Evolutionary conservation across 2,329 filamentous ascomycete genomes (phyloP), one percentile per base, ranked within the genome.

Genomic region (Coniochaeta sp.): DNA sequence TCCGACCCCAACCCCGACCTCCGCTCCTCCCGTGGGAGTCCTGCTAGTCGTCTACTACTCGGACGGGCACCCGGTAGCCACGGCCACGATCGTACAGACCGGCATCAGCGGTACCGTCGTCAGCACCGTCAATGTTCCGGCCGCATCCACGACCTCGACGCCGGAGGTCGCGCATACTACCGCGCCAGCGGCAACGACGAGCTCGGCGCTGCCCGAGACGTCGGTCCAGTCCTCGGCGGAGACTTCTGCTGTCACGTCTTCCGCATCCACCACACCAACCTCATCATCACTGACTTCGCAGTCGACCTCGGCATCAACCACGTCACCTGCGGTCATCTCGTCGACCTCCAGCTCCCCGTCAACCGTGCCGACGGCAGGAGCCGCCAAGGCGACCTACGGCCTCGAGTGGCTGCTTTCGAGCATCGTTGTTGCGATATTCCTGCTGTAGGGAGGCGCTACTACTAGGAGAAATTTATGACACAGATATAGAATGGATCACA

Each of bases 21-120:
- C 60, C 16, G 50, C 57, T 16, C 44, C 30, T 3, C 38, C 40
- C 9, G 60, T 60, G 3, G 56, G 54, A 3, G 44, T 58, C 4
- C 47, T 64, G 0, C n/a, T 64, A 55, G 54, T 64, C n/a, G 50
- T 63, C 26, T 59, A 50, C 12, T 60, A 62, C 47, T 38, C 57
- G 19, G 57, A 61, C 28, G 64, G 62, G 4, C 61, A 56, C 16
- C 22, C 62, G 7, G 34, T 65, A 19, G 59, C 61, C 14, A 62
- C 60, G 4, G 57, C 58, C 3, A 59, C 60, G 1, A 50, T 62
- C 34, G 50, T 58, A 2, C 50, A 56, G 4, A 61, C 59, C 24
- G 62, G 59, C 19, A 52, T 57, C 9, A 59, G 36, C 24, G 62
- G 58, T 2, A 62, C 61, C 1, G 50, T 60, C 30, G 59, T 60